Conservation (phyloP, 306 rosid species). For the Ceratonia siliqua region DNA sequence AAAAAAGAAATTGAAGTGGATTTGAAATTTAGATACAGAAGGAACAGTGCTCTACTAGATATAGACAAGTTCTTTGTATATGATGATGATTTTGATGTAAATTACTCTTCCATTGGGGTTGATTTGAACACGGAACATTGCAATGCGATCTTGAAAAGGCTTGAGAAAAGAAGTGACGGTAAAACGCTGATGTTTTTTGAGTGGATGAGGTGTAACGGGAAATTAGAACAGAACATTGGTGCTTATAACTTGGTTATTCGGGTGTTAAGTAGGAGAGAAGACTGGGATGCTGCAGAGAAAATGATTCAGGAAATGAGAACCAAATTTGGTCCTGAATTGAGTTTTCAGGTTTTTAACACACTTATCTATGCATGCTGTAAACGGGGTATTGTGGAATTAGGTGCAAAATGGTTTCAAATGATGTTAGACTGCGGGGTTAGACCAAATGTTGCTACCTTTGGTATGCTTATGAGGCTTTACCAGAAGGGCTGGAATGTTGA, state of each 20-base stretch:
- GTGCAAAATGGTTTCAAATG: constrained; percentile 68
- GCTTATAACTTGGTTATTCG: constrained; percentile 61
- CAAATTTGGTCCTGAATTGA: constrained; percentile 48
- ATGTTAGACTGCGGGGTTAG: constrained; percentile 60
- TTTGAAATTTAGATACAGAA: constrained; percentile 35
- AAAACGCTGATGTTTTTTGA: constrained; percentile 62
- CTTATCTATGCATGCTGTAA: constrained; percentile 68
- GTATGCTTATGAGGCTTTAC: constrained; percentile 80
- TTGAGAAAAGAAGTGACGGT: constrained; percentile 47
- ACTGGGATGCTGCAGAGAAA: constrained; percentile 70
- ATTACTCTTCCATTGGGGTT: constrained; percentile 53
- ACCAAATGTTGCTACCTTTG: constrained; percentile 76
- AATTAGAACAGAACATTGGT: constrained; percentile 49
- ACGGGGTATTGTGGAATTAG: constrained; percentile 42
- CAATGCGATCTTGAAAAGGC: constrained; percentile 63
- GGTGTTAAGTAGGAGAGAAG: constrained; percentile 51
- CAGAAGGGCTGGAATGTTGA: constrained; percentile 66
- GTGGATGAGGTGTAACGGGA: constrained; percentile 72
- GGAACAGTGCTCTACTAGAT: constrained; percentile 35
- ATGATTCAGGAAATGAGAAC: constrained; percentile 51
- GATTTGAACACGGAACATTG: constrained; percentile 60
- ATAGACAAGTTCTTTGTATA: constrained; percentile 43
- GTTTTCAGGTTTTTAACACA: constrained; percentile 63
- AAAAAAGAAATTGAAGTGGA: constrained; percentile 37
- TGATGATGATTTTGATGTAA: constrained; percentile 59